phyloP scores from a whole-genome alignment of 2,329 filamentous ascomycete genomes.

The Ilyonectria robusta region DNA sequence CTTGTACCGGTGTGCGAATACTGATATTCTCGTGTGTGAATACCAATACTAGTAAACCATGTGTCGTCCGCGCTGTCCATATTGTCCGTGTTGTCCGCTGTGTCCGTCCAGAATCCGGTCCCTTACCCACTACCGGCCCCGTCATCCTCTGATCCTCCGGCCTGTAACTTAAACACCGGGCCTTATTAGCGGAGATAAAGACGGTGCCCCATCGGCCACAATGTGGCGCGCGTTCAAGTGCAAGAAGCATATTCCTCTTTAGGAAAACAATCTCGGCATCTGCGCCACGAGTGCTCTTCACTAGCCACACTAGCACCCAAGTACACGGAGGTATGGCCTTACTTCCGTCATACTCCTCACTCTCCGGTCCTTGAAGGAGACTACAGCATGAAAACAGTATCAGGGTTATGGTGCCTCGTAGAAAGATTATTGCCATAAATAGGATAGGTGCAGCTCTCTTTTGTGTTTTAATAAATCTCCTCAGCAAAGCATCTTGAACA shows the following conservation, averaged over 20 bases:
- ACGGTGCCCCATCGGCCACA: background rate
- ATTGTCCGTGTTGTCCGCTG: background rate
- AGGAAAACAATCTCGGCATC: slow-evolving; percentile 32
- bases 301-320: slow-evolving; percentile 6
- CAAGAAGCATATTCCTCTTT: slow-evolving; percentile 34
- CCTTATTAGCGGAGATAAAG: slow-evolving; percentile 17
- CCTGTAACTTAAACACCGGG: slow-evolving; percentile 10
- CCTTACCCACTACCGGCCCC: slow-evolving; percentile 5
- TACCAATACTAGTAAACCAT: no score
- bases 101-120: background rate
- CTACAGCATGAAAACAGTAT: background rate
- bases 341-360: background rate
- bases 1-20: no score
- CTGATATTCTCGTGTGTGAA: no score
- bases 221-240: background rate
- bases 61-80: no score
- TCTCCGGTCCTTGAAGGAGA: background rate
- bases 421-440: slow-evolving; percentile 1
- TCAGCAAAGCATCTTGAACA: slow-evolving; percentile 3
- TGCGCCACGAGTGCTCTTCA: slow-evolving; percentile 1
- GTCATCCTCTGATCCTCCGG: background rate
- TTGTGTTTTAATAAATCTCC: background rate
- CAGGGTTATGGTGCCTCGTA: background rate
- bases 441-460: background rate
- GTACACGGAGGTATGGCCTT: slow-evolving; percentile 9